phyloP scores from a whole-genome alignment of 257 asterid genomes.

The Solanum virginianum region DNA sequence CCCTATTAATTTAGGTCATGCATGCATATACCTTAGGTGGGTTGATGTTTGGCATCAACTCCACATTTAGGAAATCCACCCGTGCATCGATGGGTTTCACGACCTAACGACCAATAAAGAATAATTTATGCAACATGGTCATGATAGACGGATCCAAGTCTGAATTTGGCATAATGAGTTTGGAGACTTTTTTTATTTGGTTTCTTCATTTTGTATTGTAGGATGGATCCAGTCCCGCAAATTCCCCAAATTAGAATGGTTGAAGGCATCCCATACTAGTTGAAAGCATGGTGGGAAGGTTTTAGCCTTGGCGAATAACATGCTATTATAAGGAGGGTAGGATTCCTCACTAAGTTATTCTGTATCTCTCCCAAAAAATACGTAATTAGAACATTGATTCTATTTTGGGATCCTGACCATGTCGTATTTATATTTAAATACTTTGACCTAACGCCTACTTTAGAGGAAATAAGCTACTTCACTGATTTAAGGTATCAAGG shows the following conservation, averaged over 20 bases:
- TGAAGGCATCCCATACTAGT: neutral
- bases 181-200: neutral
- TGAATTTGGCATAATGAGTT: neutral
- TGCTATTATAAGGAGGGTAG: neutral
- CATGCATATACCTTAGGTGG: neutral
- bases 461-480: neutral
- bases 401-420: neutral
- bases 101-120: neutral
- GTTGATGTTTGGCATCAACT: neutral
- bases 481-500: neutral
- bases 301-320: neutral
- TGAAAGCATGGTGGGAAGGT: neutral
- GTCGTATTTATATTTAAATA: neutral
- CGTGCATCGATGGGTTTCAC: fast-evolving
- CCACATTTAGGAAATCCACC: no score
- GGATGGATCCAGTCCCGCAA: neutral
- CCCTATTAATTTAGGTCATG: no score
- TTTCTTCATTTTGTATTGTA: neutral
- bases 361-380: neutral
- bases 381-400: neutral
- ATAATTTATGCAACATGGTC: neutral
- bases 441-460: neutral
- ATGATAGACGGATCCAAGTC: neutral
- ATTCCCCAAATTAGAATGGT: neutral
- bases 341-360: neutral